A percentile compares a stretch with the other conserved stretches of the same genome.
Evolutionary conservation across 805 yeast species (phyloP).

Genomic region (Brettanomyces nanus): DNA sequence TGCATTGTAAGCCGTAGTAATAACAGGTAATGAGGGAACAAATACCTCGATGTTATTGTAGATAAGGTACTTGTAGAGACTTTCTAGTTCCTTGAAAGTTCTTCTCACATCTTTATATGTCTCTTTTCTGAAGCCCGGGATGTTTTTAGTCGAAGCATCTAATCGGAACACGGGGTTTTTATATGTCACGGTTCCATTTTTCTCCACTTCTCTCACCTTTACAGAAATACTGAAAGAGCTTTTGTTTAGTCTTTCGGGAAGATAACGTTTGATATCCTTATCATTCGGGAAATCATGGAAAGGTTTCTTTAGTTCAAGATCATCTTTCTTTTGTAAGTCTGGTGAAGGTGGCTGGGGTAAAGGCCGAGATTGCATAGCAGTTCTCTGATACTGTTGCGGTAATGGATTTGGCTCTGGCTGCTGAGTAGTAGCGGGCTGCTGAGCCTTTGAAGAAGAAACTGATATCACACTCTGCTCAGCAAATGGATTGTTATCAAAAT

Average conservation of each 20-base stretch:
- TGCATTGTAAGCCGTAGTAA: slow-evolving; percentile 72
- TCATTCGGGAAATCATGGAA: slow-evolving; percentile 27
- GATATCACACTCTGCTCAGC: slow-evolving; percentile 33
- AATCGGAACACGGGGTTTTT: slow-evolving; percentile 77
- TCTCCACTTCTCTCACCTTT: slow-evolving; percentile 62
- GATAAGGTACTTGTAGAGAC: slow-evolving; percentile 68
- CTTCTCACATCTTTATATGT: slow-evolving; percentile 69
- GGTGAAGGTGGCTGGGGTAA: slow-evolving; percentile 4
- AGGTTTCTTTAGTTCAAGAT: slow-evolving; percentile 11
- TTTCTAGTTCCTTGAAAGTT: slow-evolving; percentile 67
- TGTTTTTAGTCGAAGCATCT: slow-evolving; percentile 46
- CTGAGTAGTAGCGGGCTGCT: background rate
- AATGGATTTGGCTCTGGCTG: background rate
- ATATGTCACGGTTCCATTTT: slow-evolving; percentile 43
- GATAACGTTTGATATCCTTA: slow-evolving; percentile 33
- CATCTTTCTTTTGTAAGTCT: background rate
- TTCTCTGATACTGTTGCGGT: background rate
- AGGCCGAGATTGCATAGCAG: no score
- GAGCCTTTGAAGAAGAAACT: background rate
- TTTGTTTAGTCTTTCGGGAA: slow-evolving; percentile 43
- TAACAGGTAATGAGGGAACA: slow-evolving; percentile 78
- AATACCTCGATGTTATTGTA: slow-evolving; percentile 86
- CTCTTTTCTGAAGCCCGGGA: slow-evolving; percentile 69
- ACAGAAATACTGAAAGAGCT: slow-evolving; percentile 36
- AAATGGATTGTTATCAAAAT: slow-evolving; percentile 55